These are phyloP conservation scores for Peniophora sp. DNA, from an alignment of 1,284 basidiomycete species.

Conservation along the genomic window DNA sequence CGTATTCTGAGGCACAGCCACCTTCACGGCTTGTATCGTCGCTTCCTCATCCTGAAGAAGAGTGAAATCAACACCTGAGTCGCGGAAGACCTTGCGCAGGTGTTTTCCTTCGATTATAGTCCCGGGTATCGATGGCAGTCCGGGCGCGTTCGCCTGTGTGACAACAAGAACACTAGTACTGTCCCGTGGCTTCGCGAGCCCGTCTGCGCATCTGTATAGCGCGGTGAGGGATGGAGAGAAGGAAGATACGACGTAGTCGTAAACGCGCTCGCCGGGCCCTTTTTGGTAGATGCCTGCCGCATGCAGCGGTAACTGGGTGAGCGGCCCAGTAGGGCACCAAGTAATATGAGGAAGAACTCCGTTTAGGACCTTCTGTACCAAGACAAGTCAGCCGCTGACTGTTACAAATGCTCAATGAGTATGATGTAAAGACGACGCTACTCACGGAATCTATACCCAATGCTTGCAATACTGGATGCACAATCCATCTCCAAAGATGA, in stretches of 20 bases:
- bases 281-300: conserved; percentile 14
- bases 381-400: neutral
- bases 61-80: too few relatives aligned
- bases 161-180: neutral
- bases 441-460: neutral
- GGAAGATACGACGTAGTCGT: conserved; percentile 16
- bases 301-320: conserved; percentile 17
- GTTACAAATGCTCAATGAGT: neutral
- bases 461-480: neutral
- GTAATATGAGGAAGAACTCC: conserved; percentile 9
- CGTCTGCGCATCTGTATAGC: neutral
- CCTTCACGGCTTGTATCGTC: too few relatives aligned
- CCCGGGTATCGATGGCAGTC: neutral
- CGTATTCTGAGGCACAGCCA: too few relatives aligned
- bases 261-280: conserved; percentile 1
- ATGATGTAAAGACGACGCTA: too few relatives aligned
- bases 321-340: conserved; percentile 11
- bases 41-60: too few relatives aligned
- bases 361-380: neutral
- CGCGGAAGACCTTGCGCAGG: too few relatives aligned
- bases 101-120: too few relatives aligned
- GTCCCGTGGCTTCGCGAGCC: too few relatives aligned
- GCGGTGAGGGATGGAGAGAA: conserved; percentile 17
- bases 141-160: neutral
- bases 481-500: neutral